phyloP scores from a whole-genome alignment of 139 green algal species.

The Zygnema circumcarinatum region DNA sequence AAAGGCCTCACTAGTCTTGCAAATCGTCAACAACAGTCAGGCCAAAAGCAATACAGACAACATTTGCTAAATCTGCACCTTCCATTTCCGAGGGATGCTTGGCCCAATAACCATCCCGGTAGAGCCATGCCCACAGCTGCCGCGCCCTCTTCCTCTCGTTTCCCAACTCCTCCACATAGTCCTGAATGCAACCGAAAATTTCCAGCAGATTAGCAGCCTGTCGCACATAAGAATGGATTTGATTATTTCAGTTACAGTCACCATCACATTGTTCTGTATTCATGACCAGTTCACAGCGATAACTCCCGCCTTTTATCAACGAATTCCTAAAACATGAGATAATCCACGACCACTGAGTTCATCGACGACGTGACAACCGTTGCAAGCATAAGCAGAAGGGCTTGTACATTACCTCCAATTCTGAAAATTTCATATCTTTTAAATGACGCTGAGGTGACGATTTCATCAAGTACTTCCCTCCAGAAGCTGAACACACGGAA shows the following conservation, averaged over 20 bases:
- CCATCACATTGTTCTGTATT: neutral
- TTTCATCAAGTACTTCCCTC: no score
- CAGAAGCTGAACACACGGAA: neutral
- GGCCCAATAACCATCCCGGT: conserved; percentile 49
- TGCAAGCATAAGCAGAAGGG: conserved; percentile 4
- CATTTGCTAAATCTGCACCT: conserved; percentile 15
- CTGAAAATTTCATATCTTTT: conserved; percentile 31
- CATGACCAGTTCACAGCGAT: neutral
- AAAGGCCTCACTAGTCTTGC: no score
- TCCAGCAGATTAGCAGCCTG: neutral
- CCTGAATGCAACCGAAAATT: neutral
- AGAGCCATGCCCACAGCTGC: conserved; percentile 47
- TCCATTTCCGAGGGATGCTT: conserved; percentile 25
- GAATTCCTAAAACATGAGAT: neutral
- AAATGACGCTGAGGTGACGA: neutral
- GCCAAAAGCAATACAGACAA: no score
- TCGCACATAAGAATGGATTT: neutral
- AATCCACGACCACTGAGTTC: neutral
- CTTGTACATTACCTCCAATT: conserved; percentile 25
- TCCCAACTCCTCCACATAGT: conserved; percentile 28
- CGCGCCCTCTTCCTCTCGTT: conserved; percentile 29
- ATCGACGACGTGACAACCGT: neutral
- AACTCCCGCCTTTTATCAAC: neutral
- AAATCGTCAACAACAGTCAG: no score
- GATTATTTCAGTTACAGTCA: neutral